Percentiles rank a stretch among this genome's conserved stretches.
These are phyloP conservation scores for Aspergillus carlsbadensis DNA, from an alignment of 495 filamentous ascomycete species.

Conservation along the genomic window DNA sequence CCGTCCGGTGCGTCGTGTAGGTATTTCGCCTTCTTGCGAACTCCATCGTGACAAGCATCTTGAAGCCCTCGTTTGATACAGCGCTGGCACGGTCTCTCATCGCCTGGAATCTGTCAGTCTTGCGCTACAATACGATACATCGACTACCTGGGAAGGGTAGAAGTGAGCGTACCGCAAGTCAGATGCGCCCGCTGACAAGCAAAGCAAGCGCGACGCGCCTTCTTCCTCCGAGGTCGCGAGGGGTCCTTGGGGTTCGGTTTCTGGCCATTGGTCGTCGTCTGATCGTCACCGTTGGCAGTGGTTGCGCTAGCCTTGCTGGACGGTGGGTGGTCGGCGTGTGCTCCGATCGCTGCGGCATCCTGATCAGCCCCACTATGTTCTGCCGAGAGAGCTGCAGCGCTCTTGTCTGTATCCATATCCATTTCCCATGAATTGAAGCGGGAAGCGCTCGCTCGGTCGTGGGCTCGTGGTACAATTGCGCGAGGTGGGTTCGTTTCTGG, in stretches of 20 bases:
- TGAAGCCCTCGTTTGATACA: slow-evolving; percentile 92
- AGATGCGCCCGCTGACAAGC: slow-evolving; percentile 97
- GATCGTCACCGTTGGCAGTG: slow-evolving; percentile 55
- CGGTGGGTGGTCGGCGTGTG: slow-evolving; percentile 34
- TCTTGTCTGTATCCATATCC: slow-evolving; percentile 53
- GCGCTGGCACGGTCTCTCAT: slow-evolving; percentile 87
- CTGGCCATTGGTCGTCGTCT: slow-evolving; percentile 31
- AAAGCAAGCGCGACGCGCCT: slow-evolving; percentile 91
- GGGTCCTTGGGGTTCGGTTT: slow-evolving; percentile 57
- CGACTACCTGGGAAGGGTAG: slow-evolving; percentile 5
- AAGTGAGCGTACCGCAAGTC: slow-evolving; percentile 79
- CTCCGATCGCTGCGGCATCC: slow-evolving; percentile 53
- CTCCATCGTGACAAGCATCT: slow-evolving; percentile 89
- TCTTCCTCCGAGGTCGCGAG: slow-evolving; percentile 84
- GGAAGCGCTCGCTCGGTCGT: slow-evolving; percentile 5
- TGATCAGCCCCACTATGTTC: slow-evolving; percentile 48
- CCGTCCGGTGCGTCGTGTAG: slow-evolving; percentile 92
- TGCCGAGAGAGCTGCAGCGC: slow-evolving; percentile 39
- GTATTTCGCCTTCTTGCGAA: slow-evolving; percentile 98
- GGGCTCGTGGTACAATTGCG: background rate
- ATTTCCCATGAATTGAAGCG: slow-evolving; percentile 40
- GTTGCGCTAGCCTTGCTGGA: slow-evolving; percentile 31
- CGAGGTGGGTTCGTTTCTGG: background rate
- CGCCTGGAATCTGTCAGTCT: slow-evolving; percentile 49
- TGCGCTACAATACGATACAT: background rate